A percentile compares a stretch with the other conserved stretches of the same genome.
Conservation (phyloP, 2,329 filamentous ascomycete species). For the Allantophomopsis lycopodina region DNA sequence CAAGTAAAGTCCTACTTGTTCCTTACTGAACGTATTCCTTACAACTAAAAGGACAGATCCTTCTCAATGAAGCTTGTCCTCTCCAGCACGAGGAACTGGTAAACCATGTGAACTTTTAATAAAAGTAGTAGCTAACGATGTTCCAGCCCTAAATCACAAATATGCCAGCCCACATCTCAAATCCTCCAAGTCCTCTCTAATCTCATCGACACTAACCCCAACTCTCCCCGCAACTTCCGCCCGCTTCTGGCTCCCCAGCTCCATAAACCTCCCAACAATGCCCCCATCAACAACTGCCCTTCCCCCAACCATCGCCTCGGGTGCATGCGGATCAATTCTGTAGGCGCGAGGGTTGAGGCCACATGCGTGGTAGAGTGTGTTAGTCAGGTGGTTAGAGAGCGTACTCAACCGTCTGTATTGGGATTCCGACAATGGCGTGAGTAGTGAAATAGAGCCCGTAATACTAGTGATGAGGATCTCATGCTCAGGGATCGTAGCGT, state of each 20-base stretch:
- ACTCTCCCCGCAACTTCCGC: slow-evolving; percentile 63
- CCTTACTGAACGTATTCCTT: no score
- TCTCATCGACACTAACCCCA: slow-evolving; percentile 51
- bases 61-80: no score
- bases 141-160: slow-evolving; percentile 15
- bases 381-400: slow-evolving; percentile 66
- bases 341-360: slow-evolving; percentile 77
- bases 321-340: slow-evolving; percentile 45
- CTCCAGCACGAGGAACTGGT: no score
- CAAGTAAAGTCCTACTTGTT: no score
- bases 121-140: no score
- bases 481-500: slow-evolving; percentile 20
- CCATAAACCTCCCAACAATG: slow-evolving; percentile 62
- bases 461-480: slow-evolving; percentile 57
- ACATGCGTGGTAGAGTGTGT: slow-evolving; percentile 60
- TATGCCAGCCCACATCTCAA: slow-evolving; percentile 47
- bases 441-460: slow-evolving; percentile 62
- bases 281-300: slow-evolving; percentile 54
- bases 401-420: slow-evolving; percentile 75
- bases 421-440: slow-evolving; percentile 67
- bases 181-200: slow-evolving; percentile 56
- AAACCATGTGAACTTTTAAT: no score
- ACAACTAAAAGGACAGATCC: no score
- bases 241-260: slow-evolving; percentile 57
- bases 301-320: slow-evolving; percentile 24